phyloP scores from a whole-genome alignment of 2,329 filamentous ascomycete species.

The Diaporthe capsici region DNA sequence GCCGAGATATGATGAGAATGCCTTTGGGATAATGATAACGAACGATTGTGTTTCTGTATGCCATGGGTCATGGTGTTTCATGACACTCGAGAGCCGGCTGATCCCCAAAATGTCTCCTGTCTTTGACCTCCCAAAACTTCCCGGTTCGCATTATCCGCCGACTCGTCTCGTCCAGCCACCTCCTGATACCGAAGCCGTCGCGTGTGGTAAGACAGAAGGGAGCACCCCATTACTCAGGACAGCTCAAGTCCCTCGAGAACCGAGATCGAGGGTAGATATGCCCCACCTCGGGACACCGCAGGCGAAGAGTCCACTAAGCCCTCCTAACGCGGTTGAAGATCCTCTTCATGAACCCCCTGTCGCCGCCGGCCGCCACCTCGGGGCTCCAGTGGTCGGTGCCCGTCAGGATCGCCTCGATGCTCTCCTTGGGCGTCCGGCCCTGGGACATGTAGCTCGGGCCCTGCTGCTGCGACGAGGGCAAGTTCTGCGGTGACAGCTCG shows the following conservation, averaged over 20 bases:
- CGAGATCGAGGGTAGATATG: not conserved
- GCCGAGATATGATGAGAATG: constrained; percentile 20
- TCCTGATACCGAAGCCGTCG: not conserved
- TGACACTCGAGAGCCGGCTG: not conserved
- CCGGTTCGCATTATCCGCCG: not conserved
- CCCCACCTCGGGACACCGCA: constrained; percentile 35
- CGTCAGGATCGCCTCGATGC: constrained; percentile 67
- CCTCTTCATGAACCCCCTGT: constrained; percentile 71
- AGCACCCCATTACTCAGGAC: not conserved
- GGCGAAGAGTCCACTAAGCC: constrained; percentile 45
- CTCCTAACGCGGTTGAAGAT: constrained; percentile 75
- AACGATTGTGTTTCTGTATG: constrained; percentile 4
- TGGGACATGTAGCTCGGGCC: constrained; percentile 52
- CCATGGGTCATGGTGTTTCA: not conserved
- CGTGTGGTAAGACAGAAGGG: not conserved
- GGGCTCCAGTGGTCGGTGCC: constrained; percentile 67
- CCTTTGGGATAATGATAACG: not conserved
- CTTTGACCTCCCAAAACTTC: not conserved
- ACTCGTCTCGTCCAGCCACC: too few species aligned
- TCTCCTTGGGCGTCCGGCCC: constrained; percentile 61
- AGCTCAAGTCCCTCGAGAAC: not conserved
- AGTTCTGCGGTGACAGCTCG: not conserved
- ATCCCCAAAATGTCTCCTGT: not conserved
- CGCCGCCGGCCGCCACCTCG: constrained; percentile 54
- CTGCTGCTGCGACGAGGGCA: constrained; percentile 49